Evolutionary conservation across 805 yeast species (phyloP), one percentile per base, ranked within the genome.

Genomic region (Saccharomycopsis microspora): DNA sequence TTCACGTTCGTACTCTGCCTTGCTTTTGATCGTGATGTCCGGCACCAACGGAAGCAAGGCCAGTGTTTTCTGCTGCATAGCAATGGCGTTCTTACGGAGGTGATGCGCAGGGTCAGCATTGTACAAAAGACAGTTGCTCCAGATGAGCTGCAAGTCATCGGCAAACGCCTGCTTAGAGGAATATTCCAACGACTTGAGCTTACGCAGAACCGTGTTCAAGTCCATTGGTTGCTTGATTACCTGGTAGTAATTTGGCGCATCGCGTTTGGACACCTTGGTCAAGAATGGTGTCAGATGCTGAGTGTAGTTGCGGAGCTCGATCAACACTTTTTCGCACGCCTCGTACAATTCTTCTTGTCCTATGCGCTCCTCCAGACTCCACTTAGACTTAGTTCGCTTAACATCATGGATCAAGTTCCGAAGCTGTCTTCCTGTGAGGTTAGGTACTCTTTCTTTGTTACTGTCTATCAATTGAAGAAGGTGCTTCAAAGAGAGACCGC

Each of bases 291-390:
- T 88, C 0, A 97, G 88, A 64, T 93, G 97, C 59, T 93, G 97
- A 0, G 98, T 90, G 56, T 83, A 86, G 5, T 90, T 85, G 59
- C 98, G 74, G 33, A 93, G 67, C 57, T 93, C 97, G 54, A 81
- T 67, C 0, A 90, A 89, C 1, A 93, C 98, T 59, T 88, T 89
- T 57, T 93, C 99, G 58, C 97, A 90, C 0, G 97, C 96, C 57
- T 94, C 98, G 59, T 93, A 93, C 28, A 93, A 72, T 62, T 94
- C 99, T 60, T 93, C 99, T 65, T 93, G 99, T 5, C 99, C 99
- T 41, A 93, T 80, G 52, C 85, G 74, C 49, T 89, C 95, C 60
- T 93, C 97, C 49, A 85, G 85, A 5, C 97, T 94, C 99, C 98
- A 93, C 64, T 93, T 93, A 0, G 97, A 94, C 50, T 97, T 70